phyloP scores from a whole-genome alignment of 2,329 filamentous ascomycete genomes.

The Aspergillus persii region DNA sequence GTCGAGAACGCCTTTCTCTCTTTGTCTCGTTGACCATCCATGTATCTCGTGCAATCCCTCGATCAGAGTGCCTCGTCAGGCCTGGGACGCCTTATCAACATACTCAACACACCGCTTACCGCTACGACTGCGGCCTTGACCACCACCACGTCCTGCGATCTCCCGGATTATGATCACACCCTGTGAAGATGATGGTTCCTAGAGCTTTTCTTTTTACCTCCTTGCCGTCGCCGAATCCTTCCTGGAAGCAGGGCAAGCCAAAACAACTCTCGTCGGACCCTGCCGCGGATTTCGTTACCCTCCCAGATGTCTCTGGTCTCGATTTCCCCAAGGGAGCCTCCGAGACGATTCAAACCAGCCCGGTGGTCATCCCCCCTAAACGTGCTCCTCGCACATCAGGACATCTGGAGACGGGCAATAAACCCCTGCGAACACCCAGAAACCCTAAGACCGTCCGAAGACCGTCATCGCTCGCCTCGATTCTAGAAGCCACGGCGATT shows the following conservation, averaged over 20 bases:
- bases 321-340: constrained; percentile 15
- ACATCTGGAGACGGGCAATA: constrained; percentile 13
- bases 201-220: constrained; percentile 39
- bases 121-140: not conserved
- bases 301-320: constrained; percentile 14
- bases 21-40: constrained; percentile 21
- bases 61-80: constrained; percentile 42
- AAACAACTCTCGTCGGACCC: constrained; percentile 6
- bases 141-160: not conserved
- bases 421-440: constrained; percentile 20
- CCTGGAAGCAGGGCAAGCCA: constrained; percentile 17
- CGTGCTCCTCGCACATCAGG: constrained; percentile 23
- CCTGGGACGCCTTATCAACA: constrained; percentile 17
- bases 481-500: constrained; percentile 60
- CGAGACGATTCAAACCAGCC: constrained; percentile 25
- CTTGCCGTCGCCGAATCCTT: constrained; percentile 23
- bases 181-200: constrained; percentile 42
- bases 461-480: constrained; percentile 43
- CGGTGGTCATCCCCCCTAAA: constrained; percentile 38
- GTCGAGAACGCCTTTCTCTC: constrained; percentile 3
- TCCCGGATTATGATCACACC: constrained; percentile 13
- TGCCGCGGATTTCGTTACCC: constrained; percentile 7
- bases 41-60: constrained; percentile 41
- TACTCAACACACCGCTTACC: not conserved
- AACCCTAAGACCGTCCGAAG: constrained; percentile 20